Conservation (phyloP, 176 grass and related monocot species). For the Aegilops tauschii region DNA sequence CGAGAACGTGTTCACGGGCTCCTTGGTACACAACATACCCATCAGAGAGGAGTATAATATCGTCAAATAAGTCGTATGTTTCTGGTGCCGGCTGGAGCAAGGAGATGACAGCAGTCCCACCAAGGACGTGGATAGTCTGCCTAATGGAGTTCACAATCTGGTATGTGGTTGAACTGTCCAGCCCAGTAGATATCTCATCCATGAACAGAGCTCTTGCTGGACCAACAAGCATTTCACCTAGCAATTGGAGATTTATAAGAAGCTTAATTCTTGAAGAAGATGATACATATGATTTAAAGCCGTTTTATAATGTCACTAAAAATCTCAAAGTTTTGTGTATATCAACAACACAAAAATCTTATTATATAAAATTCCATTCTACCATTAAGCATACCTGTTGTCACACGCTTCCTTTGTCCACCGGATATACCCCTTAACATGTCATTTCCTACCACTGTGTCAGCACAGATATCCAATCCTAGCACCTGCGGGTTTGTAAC, state of each 20-base stretch:
- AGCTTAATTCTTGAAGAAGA: conserved; percentile 8
- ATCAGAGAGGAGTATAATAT: conserved; percentile 88
- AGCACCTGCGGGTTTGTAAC: conserved; percentile 53
- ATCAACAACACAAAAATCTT: no score
- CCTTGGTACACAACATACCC: conserved; percentile 89
- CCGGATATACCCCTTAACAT: conserved; percentile 95
- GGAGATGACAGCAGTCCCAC: conserved; percentile 75
- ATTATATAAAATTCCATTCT: no score
- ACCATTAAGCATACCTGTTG: conserved; percentile 56
- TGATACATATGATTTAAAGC: no score
- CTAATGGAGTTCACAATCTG: conserved; percentile 87
- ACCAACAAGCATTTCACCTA: conserved; percentile 98
- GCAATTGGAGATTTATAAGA: background rate
- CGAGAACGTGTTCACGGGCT: conserved; percentile 66
- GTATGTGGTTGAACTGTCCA: conserved; percentile 93
- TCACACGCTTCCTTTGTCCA: conserved; percentile 90
- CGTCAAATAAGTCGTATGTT: conserved; percentile 94
- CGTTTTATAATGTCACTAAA: no score
- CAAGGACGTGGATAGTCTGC: conserved; percentile 78
- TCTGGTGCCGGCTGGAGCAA: conserved; percentile 94
- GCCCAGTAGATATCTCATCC: conserved; percentile 98
- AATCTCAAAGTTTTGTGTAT: no score
- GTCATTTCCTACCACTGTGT: conserved; percentile 82
- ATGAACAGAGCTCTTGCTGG: conserved; percentile 91
- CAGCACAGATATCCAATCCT: conserved; percentile 86